Conservation (phyloP, 2,329 filamentous ascomycete genomes). For the Colletotrichum truncatum region DNA sequence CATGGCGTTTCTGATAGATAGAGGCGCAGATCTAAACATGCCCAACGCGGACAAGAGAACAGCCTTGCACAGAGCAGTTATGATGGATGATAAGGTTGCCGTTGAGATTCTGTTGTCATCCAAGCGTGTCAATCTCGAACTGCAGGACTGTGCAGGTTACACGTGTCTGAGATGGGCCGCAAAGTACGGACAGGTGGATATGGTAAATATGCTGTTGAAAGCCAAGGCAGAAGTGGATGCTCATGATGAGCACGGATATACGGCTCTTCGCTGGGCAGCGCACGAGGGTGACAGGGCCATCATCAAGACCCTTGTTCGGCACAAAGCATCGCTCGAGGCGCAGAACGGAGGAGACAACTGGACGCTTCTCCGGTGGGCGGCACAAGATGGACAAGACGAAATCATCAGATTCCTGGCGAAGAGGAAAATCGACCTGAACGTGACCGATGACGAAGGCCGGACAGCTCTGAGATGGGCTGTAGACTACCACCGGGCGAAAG, state of each 20-base stretch:
- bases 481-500: neutral
- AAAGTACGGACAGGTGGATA: neutral
- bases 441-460: neutral
- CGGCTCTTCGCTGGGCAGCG: conserved; percentile 6
- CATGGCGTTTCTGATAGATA: neutral
- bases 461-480: conserved; percentile 11
- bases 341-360: neutral
- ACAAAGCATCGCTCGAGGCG: neutral
- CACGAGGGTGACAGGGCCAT: neutral
- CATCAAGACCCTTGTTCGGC: neutral
- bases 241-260: neutral
- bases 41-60: neutral
- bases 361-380: conserved; percentile 8
- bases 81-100: neutral
- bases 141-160: neutral
- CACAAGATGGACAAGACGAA: conserved; percentile 11
- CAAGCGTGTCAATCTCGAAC: neutral
- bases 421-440: neutral
- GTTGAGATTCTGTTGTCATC: neutral
- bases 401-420: neutral
- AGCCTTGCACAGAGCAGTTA: conserved; percentile 1
- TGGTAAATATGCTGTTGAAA: neutral
- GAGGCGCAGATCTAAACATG: neutral
- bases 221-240: neutral
- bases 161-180: conserved; percentile 10